These are phyloP conservation scores for Setaria italica DNA, from an alignment of 202 grass and related monocot species.

Conservation along the genomic window DNA sequence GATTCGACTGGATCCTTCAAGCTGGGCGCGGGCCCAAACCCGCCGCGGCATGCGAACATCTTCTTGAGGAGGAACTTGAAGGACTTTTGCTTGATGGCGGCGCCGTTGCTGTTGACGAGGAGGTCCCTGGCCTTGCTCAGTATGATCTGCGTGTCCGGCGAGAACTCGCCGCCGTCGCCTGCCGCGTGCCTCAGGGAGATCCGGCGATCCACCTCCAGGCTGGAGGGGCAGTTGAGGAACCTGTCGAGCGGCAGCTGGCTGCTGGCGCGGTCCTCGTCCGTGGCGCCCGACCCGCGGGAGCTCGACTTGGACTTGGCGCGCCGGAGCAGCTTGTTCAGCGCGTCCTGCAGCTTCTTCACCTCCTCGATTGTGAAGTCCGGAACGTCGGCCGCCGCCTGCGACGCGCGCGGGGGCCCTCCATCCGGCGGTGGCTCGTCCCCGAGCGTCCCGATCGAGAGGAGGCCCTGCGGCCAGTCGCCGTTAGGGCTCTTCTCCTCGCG, in stretches of 20 bases:
- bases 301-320: slow-evolving; percentile 79
- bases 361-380: slow-evolving; percentile 90
- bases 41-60: slow-evolving; percentile 74
- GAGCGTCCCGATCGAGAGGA: slow-evolving; percentile 88
- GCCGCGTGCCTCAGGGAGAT: slow-evolving; percentile 46
- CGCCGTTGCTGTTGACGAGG: slow-evolving; percentile 58
- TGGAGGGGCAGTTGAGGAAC: slow-evolving; percentile 96
- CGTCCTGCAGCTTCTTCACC: slow-evolving; percentile 93
- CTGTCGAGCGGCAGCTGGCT: slow-evolving; percentile 71
- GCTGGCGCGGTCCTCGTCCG: slow-evolving; percentile 33
- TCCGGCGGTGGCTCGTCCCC: slow-evolving; percentile 52
- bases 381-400: slow-evolving; percentile 52
- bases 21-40: slow-evolving; percentile 61
- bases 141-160: slow-evolving; percentile 95
- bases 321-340: slow-evolving; percentile 79
- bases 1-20: slow-evolving; percentile 82
- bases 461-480: slow-evolving; percentile 46
- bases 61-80: slow-evolving; percentile 97
- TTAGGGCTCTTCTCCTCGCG: slow-evolving; percentile 43
- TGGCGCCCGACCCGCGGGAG: slow-evolving; percentile 46
- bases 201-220: slow-evolving; percentile 87
- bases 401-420: neutral
- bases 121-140: slow-evolving; percentile 85
- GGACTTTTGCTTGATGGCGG: slow-evolving; percentile 73
- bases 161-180: slow-evolving; percentile 60